Evolutionary conservation across 345 rosid genomes (phyloP), one percentile per base, ranked within the genome.

Genomic region (Boechera divaricarpa): DNA sequence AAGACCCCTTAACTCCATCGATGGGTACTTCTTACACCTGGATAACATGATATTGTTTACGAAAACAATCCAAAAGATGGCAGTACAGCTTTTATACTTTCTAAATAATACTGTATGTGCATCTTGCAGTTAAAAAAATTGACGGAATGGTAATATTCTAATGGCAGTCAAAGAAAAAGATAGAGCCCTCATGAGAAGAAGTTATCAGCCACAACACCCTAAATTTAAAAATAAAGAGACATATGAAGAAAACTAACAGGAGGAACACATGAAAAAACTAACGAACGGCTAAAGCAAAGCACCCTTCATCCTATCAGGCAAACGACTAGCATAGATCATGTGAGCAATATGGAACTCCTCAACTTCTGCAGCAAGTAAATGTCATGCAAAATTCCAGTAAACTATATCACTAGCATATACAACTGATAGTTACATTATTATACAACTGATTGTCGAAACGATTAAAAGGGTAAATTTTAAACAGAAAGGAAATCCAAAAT

Each of bases 21-120:
- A 95, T 53, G 98, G 99, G 69, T 95, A 96, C 74, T 96, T 96
- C 83, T 96, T 96, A 81, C 99, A 96, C 87, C 99, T 95, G 80
- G 61, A 66, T 39, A 39, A 51, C 41, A 66, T 51, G 33, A 78
- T 66, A 31, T 10, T 63, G 32, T 31, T 71, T 56, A 56, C 26
- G 7, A 67, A 72, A 31, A 51, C 21, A 66, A 48, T 51, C 18
- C 60, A 51, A 71, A 65, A 41, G 47, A 45, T 64, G 69, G 57
- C 32, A 6, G 33, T 12, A 63, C 54, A 55, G 65, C 51, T 54
- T 62, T 45, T 55, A 48, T 29, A 64, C 68, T 72, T 70, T 49
- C 54, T 38, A 38, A 65, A 48, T 16, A 15, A 63, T 10, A 10
- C 15, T 61, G 31, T 42, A 62, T 54, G 47, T 36, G 65, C 64